Base-by-base conservation (phyloP, 257 asterid genomes). In the Thymus quinquecostatus region DNA sequence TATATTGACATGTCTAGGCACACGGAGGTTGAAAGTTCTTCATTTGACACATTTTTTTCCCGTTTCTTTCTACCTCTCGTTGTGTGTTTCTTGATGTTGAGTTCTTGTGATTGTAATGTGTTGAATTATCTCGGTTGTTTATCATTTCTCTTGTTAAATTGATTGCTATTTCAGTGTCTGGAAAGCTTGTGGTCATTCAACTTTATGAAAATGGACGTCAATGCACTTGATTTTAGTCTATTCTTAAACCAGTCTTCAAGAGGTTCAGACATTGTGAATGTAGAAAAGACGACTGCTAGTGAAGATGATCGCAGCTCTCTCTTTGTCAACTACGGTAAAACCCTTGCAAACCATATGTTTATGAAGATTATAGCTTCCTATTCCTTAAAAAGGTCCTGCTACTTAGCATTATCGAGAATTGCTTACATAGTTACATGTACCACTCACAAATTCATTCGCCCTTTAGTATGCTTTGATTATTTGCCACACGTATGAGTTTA, bases 271-370 rank as follows among this genome's bases (percentile, higher is more conserved):
- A 10, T 38, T 4, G 13, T 57, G 65, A 40, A 30, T 48, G 53
- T 49, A 14, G 77, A 70, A 59, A 63, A 76, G 44, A 48, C 7
- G 73, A 3, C 33, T 65, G 48, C 71, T 6, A 28, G n/a, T 51
- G 75, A 72, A 72, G 67, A 77, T 66, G 75, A 77, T 44, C 45
- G 51, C 63, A 66, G 8, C 43, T 28, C 41, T 67, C 82, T 72
- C 49, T 72, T 72, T 45, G 66, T 77, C 68, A 77, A 77, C 78
- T 72, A 77, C 6, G 82, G 82, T 72, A 33, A 48, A 64, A 53
- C 36, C 56, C 47, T 45, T 21, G 29, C 74, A 71, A 11, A 43
- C 53, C 8, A 41, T 50, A 56, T 55, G 33, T 47, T 70, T 44
- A 5, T 48, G 28, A 29, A 41, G 50, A n/a, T 50, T 27, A 27